These are phyloP conservation scores for Boletus calvinii DNA, from an alignment of 1,284 basidiomycete genomes.

Conservation along the genomic window DNA sequence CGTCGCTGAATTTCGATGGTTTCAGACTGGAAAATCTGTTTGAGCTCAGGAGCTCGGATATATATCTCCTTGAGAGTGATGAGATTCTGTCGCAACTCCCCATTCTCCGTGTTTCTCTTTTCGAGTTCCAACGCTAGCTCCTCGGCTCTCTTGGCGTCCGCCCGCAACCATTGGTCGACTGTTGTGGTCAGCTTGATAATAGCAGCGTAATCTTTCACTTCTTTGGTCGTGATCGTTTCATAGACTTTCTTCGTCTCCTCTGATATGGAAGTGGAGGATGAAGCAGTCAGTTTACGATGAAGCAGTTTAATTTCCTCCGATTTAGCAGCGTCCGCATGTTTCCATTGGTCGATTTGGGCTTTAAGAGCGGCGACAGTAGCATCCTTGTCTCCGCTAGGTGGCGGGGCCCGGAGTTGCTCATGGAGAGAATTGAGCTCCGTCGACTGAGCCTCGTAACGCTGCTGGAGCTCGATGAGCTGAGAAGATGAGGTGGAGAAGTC, in stretches of 20 bases:
- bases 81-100: conserved; percentile 2
- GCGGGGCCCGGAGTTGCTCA: neutral
- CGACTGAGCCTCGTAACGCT: neutral
- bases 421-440: neutral
- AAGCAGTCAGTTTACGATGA: neutral
- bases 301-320: neutral
- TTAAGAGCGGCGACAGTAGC: neutral
- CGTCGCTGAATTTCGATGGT: neutral
- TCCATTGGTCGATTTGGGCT: neutral
- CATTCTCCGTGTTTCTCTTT: conserved; percentile 11
- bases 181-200: conserved; percentile 10
- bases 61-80: conserved; percentile 12
- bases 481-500: neutral
- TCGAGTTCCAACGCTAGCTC: conserved; percentile 1
- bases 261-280: neutral
- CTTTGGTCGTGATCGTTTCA: neutral
- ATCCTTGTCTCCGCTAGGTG: neutral
- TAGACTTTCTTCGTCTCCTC: neutral
- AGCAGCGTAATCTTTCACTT: conserved; percentile 3
- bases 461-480: neutral
- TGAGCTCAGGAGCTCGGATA: conserved; percentile 8
- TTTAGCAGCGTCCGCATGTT: neutral
- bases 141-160: conserved; percentile 13
- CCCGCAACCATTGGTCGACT: conserved; percentile 11
- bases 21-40: conserved; percentile 12